Evolutionary conservation across 2,329 filamentous ascomycete species (phyloP), one percentile per base, ranked within the genome.

Genomic region (Huntiella moniliformis): DNA sequence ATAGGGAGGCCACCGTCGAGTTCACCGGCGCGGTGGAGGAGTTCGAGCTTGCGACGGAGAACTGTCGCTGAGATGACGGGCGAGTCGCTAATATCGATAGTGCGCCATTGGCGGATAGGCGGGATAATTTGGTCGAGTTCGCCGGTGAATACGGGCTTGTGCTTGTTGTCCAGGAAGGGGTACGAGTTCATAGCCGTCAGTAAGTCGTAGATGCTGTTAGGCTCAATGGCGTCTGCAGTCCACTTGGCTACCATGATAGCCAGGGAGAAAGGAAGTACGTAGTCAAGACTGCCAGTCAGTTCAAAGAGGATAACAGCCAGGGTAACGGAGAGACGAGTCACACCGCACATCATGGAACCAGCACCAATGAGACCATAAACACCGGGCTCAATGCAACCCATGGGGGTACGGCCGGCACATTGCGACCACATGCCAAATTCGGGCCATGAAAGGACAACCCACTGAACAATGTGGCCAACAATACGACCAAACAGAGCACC

Each of bases 121-220:
- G 82, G 77, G 0, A 88, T 79, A 47, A 98, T 91, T 51, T 94
- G 88, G 11, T 78, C 82, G 1, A 98, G 70, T 46, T 92, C 82
- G 1, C 82, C 79, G 1, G 87, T 93, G 59, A 95, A 94, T 13
- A 92, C 70, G 1, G 88, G 87, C 53, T 92, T 86, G 51, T 87
- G 75, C 60, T 95, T 96, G 63, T 92, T 93, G 62, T 94, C 86
- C n/a, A 98, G 72, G 64, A 92, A 95, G 0, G 91, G 91, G 53
- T 96, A 98, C 2, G 84, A 82, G 61, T 98, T 96, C 81, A 98
- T 88, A 58, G 91, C 86, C 0, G 87, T 96, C 13, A 96, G 68
- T 8, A 96, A 73, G 57, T 96, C 91, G 75, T 95, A 96, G 51
- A 98, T 95, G 60, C 85, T 94, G 45, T 85, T 71, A 12, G 88